Base-by-base conservation (phyloP, 352 stramenopile genomes). In the Pythium monospermum region DNA sequence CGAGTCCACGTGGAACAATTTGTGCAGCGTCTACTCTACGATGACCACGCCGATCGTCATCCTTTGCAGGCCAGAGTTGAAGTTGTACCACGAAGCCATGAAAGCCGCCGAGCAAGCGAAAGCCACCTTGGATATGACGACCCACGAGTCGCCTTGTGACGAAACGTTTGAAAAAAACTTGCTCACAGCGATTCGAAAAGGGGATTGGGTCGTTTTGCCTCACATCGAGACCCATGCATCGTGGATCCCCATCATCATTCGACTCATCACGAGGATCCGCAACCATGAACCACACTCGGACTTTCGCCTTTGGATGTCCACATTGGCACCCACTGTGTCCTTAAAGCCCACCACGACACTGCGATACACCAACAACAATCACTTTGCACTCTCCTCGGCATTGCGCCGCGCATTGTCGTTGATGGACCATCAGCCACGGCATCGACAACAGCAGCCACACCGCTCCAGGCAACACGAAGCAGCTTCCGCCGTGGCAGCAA, bases 221-320 rank as follows among this genome's bases (percentile, higher is more conserved):
- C 64, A 77, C 21, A 19, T 78, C 0, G 67, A 89, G 21, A 26
- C 52, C 2, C 51, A 41, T 3, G 31, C 58, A 1, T 15, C 49
- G 2, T 68, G 61, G 27, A 27, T 73, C 6, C 8, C 21, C 2
- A 57, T 61, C 19, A 30, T 89, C 0, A 35, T 51, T 31, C 53
- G 22, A 0, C 53, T 84, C 3, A 73, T 80, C 13, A 44, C 73
- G 12, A 51, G 38, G 2, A 58, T 83, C 0, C 38, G 68, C 8
- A 49, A 54, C 6, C 47, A 65, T 0, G 54, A 68, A 0, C 38
- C 53, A 6, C 78, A 89, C 21, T 64, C 70, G 1, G 78, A 89
- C 31, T 89, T 87, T 35, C 75, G 78, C 4, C 45, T 89, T 10
- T 89, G 78, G 75, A 27, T 82, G 16, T 87, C 71, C 11, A 37